Percentiles rank a stretch among this genome's conserved stretches.
phyloP scores from a whole-genome alignment of 2,329 filamentous ascomycete species.

The Monascus ruber region DNA sequence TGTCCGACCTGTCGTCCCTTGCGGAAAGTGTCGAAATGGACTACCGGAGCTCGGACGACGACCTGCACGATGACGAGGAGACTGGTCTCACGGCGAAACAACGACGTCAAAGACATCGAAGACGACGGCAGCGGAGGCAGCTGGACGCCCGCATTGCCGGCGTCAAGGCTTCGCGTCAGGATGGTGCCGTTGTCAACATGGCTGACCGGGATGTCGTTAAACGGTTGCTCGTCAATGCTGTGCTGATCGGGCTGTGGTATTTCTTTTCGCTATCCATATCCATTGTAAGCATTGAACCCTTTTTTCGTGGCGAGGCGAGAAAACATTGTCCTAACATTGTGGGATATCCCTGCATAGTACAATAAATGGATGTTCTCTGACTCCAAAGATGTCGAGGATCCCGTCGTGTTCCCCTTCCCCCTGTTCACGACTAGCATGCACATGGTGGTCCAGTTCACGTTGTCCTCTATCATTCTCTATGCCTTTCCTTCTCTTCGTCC shows the following conservation, averaged over 20 bases:
- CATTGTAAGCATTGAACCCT: slow-evolving; percentile 49
- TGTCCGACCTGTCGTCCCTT: slow-evolving; percentile 30
- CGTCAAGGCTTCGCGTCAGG: slow-evolving; percentile 53
- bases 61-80: slow-evolving; percentile 76
- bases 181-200: slow-evolving; percentile 47
- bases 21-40: slow-evolving; percentile 44
- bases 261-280: slow-evolving; percentile 89
- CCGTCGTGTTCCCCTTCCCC: slow-evolving; percentile 84
- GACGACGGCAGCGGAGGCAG: slow-evolving; percentile 55
- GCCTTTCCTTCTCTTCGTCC: slow-evolving; percentile 75
- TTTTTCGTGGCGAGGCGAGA: not conserved
- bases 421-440: slow-evolving; percentile 91
- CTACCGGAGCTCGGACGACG: slow-evolving; percentile 56
- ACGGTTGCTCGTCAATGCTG: slow-evolving; percentile 59
- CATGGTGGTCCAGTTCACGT: slow-evolving; percentile 85
- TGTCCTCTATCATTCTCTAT: slow-evolving; percentile 67
- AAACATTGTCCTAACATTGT: too few species aligned
- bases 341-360: slow-evolving; percentile 48
- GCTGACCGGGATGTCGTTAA: slow-evolving; percentile 64
- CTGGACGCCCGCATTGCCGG: slow-evolving; percentile 59
- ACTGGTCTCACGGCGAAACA: slow-evolving; percentile 70
- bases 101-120: slow-evolving; percentile 51
- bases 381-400: slow-evolving; percentile 53
- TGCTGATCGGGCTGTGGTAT: slow-evolving; percentile 81
- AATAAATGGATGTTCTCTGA: slow-evolving; percentile 99